A percentile compares a stretch with the other conserved stretches of the same genome.
Conservation (phyloP, 1,284 basidiomycete species). For the Ceratobasidium sp. region DNA sequence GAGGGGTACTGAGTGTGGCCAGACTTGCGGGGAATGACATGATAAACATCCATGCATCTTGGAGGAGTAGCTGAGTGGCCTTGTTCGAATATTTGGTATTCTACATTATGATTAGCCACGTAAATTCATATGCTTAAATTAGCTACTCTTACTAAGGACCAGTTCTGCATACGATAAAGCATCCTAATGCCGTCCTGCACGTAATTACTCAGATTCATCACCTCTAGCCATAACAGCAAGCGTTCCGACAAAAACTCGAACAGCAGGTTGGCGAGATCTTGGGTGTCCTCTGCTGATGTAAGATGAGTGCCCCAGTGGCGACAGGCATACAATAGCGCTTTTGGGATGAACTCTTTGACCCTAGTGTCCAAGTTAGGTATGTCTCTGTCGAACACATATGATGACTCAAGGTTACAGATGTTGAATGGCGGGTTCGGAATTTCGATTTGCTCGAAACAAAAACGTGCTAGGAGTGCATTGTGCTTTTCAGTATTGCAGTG, state of each 20-base stretch:
- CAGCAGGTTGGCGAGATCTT: not conserved
- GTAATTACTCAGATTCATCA: not conserved
- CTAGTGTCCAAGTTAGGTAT: not conserved
- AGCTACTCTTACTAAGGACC: not conserved
- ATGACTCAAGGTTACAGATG: not conserved
- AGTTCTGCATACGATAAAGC: not conserved
- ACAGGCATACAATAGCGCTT: not conserved
- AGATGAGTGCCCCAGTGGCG: constrained; percentile 8
- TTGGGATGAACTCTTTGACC: not conserved
- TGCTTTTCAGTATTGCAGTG: not conserved
- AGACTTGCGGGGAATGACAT: not conserved
- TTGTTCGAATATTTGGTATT: not conserved
- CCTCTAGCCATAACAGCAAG: constrained; percentile 1
- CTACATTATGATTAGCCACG: not conserved
- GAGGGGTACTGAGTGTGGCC: not conserved
- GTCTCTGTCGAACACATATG: not conserved
- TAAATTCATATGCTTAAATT: not conserved
- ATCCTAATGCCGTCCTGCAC: not conserved
- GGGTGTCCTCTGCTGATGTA: not conserved
- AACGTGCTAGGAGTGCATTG: not conserved
- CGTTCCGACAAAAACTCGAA: not conserved
- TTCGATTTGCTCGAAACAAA: not conserved
- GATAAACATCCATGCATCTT: not conserved
- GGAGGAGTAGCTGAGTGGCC: not conserved
- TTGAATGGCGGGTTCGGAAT: not conserved